Evolutionary conservation across 148 eudicot genomes (phyloP), one percentile per base, ranked within the genome.

Genomic region (Amaranthus hypochondriacus): DNA sequence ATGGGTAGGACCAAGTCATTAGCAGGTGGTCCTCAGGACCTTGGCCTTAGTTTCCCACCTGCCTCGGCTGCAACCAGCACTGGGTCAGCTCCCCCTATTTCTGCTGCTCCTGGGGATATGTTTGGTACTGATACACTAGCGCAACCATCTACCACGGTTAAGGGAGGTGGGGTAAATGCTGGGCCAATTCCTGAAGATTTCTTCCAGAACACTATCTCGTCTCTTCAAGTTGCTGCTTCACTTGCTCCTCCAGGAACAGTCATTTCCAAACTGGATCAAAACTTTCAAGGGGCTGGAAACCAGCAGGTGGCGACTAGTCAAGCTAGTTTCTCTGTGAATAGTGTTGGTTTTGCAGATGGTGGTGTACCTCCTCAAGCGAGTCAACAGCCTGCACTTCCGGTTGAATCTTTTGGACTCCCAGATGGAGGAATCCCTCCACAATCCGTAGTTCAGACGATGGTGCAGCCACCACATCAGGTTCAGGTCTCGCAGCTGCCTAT

Each of bases 181-280:
- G 78, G 93, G 54, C 97, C 97, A 5, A 95, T 95, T 59, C 97
- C 98, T 3, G 98, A 95, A 84, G 97, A 95, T 83, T 95, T 95
- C 68, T 95, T 95, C 83, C 93, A 89, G 84, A 87, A 95, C 78
- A 95, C 98, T n/a, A 84, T 95, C 48, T 88, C 98, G 47, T 92
- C 98, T 18, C 69, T 95, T 67, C 87, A 95, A 70, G 93, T 89
- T 76, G 98, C 97, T 53, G 87, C 89, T 69, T 82, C 90, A 62
- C 84, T 95, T 66, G 90, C 96, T 75, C 96, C 96, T 60, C 90
- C 98, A 58, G 93, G 97, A 73, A 83, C 85, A 51, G 79, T 81
- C 51, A 84, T 95, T 57, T 92, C 98, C n/a, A 87, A 77, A 82
- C 56, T 92, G 84, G 93, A 81, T 84, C 89, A 74, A 70, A 89